Conservation (phyloP, 208 protist genomes). For the Endotrypanum monterogeii region DNA sequence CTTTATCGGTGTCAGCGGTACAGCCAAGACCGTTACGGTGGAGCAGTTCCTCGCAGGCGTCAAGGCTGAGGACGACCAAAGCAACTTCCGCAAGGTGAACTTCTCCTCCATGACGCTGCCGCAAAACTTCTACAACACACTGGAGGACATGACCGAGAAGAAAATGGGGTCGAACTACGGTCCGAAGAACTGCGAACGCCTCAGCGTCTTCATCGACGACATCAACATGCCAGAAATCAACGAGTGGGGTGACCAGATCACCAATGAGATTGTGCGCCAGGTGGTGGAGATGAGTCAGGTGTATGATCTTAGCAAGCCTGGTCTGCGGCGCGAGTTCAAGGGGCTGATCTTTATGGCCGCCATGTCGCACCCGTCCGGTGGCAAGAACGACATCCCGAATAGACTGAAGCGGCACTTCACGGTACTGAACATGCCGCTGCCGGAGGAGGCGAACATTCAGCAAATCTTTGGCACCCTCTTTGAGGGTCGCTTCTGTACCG, state of each 20-base stretch:
- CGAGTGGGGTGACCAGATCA: constrained; percentile 96
- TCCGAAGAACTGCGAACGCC: constrained; percentile 90
- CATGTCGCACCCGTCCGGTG: constrained; percentile 97
- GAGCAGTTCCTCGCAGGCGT: constrained; percentile 92
- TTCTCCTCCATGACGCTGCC: constrained; percentile 95
- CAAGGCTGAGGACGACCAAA: constrained; percentile 72
- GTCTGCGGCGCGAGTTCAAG: constrained; percentile 94
- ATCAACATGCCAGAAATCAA: constrained; percentile 97
- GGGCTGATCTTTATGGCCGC: constrained; percentile 96
- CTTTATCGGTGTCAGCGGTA: constrained; percentile 94
- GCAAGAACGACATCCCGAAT: constrained; percentile 98
- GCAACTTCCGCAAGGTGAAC: constrained; percentile 94
- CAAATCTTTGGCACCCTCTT: constrained; percentile 93
- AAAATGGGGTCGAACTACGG: constrained; percentile 95
- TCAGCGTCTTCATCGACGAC: constrained; percentile 96
- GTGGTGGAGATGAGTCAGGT: constrained; percentile 89
- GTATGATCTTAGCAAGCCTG: constrained; percentile 89
- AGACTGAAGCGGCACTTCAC: constrained; percentile 97
- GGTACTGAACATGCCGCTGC: constrained; percentile 97
- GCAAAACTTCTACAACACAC: constrained; percentile 91
- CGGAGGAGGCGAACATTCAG: constrained; percentile 94
- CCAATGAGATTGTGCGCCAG: constrained; percentile 96
- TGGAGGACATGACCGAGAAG: constrained; percentile 96
- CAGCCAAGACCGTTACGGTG: constrained; percentile 95
- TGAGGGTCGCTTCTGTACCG: constrained; percentile 91